A percentile compares a stretch with the other conserved stretches of the same genome.
Evolutionary conservation across 148 eudicot species (phyloP).

Genomic region (Rhododendron ferrugineum): DNA sequence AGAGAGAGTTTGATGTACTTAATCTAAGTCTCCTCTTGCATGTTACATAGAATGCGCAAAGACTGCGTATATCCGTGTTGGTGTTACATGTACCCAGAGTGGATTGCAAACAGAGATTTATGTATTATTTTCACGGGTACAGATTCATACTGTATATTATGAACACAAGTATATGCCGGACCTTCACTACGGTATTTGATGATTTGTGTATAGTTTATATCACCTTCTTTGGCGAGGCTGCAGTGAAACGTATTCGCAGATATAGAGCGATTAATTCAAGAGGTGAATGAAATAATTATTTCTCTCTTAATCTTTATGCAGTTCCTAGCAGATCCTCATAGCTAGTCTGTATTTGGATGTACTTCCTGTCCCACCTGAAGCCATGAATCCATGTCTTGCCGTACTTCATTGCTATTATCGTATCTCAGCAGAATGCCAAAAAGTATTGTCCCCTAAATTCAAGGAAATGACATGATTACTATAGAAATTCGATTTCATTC

Average conservation of each 20-base stretch:
- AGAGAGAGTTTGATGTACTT: too few species aligned
- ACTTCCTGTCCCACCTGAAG: conserved; percentile 68
- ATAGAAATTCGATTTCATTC: background rate
- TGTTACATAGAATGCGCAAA: background rate
- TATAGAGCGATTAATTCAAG: background rate
- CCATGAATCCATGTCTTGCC: conserved; percentile 34
- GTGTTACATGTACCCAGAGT: background rate
- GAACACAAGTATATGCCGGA: background rate
- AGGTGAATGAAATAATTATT: background rate
- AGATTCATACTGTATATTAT: background rate
- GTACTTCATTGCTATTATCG: conserved; percentile 22
- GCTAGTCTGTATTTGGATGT: conserved; percentile 32
- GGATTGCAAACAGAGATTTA: background rate
- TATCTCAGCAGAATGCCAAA: conserved; percentile 70
- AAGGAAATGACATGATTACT: background rate
- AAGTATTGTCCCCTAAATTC: conserved; percentile 70
- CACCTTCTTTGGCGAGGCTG: background rate
- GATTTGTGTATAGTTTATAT: background rate
- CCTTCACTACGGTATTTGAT: background rate
- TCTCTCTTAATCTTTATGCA: background rate
- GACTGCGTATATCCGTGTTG: background rate
- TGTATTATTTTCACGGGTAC: background rate
- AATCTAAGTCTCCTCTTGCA: background rate
- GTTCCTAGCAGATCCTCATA: background rate
- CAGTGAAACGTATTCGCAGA: background rate